Evolutionary conservation across 805 yeast genomes (phyloP).

Genomic region (Isabelozyma gotoi): DNA sequence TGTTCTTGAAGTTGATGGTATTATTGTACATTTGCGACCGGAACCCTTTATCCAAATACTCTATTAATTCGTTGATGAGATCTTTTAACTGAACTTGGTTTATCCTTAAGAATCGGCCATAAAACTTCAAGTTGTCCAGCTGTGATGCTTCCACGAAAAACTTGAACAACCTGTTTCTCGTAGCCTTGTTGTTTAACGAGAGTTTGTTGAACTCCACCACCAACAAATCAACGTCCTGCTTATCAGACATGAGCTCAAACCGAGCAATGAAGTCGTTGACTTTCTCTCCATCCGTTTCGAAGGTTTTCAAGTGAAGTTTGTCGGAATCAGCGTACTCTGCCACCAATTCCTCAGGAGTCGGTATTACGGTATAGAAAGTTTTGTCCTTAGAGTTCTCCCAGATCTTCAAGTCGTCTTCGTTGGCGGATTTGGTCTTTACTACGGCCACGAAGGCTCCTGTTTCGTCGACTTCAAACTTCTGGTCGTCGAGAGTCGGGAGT

Average conservation of each 20-base stretch:
- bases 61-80: constrained; percentile 51
- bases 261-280: constrained; percentile 43
- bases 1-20: constrained; percentile 53
- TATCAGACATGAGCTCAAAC: constrained; percentile 44
- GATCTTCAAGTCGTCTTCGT: constrained; percentile 23
- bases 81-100: constrained; percentile 50
- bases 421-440: constrained; percentile 17
- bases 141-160: constrained; percentile 53
- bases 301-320: constrained; percentile 6
- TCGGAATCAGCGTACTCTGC: constrained; percentile 8
- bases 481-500: constrained; percentile 11
- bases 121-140: constrained; percentile 46
- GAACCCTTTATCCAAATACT: constrained; percentile 57
- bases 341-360: constrained; percentile 28
- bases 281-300: constrained; percentile 31
- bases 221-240: constrained; percentile 49
- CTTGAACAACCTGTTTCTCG: constrained; percentile 57
- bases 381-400: constrained; percentile 73
- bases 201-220: constrained; percentile 47
- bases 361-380: constrained; percentile 60
- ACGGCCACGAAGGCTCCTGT: constrained; percentile 20
- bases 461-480: constrained; percentile 3
- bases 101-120: constrained; percentile 69
- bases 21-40: constrained; percentile 57
- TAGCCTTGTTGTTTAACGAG: constrained; percentile 70